phyloP scores from a whole-genome alignment of 768 basidiomycete species.

The Pleurotus platypus region DNA sequence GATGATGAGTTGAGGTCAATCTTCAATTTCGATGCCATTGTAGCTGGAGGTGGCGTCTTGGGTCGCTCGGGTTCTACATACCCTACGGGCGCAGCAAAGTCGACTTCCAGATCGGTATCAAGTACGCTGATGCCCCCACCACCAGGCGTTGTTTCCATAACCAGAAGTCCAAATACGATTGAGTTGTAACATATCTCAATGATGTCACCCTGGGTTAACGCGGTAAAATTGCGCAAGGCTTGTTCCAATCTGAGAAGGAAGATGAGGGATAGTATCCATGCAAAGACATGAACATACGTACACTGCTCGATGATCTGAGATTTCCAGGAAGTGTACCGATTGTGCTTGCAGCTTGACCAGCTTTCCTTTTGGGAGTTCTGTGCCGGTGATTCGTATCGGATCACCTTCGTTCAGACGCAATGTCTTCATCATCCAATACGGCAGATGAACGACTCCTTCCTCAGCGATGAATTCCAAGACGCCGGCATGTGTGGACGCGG shows the following conservation, averaged over 20 bases:
- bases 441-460: constrained; percentile 92
- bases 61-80: constrained; percentile 93
- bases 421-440: constrained; percentile 99
- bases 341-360: constrained; percentile 97
- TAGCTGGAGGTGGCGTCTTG: constrained; percentile 74
- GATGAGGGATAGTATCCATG: constrained; percentile 2
- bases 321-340: constrained; percentile 90
- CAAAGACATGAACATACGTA: constrained; percentile 37
- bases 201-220: constrained; percentile 91
- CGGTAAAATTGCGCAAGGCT: constrained; percentile 89
- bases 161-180: constrained; percentile 90
- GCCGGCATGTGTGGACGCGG: constrained; percentile 89
- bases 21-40: constrained; percentile 96
- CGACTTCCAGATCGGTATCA: constrained; percentile 97
- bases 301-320: constrained; percentile 98
- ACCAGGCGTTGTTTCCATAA: constrained; percentile 90
- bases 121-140: constrained; percentile 85
- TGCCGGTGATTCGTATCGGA: constrained; percentile 87
- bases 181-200: constrained; percentile 98
- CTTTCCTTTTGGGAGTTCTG: constrained; percentile 88
- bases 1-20: constrained; percentile 88
- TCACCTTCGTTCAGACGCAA: constrained; percentile 92
- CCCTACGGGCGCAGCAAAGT: constrained; percentile 89
- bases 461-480: constrained; percentile 99
- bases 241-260: constrained; percentile 73